These are phyloP conservation scores for Solidago caesia DNA, from an alignment of 129 eudicot genomes.

Conservation along the genomic window DNA sequence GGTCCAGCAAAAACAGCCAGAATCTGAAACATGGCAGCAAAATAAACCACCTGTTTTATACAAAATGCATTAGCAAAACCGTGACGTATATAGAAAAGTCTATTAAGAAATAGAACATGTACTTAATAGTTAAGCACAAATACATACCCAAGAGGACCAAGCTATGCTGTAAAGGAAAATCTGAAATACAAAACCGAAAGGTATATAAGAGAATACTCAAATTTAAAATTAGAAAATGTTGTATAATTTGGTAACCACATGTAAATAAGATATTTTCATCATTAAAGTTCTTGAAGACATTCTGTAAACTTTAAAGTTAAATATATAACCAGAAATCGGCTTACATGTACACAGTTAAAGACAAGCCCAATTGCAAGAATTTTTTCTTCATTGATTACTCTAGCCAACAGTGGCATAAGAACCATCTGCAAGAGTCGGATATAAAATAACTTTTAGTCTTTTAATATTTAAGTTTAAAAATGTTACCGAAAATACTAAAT, in stretches of 20 bases:
- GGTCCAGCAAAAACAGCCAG: slow-evolving; percentile 70
- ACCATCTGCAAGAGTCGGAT: slow-evolving; percentile 49
- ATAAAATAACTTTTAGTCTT: background rate
- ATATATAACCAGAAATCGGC: background rate
- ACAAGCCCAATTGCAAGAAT: no score
- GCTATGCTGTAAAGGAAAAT: slow-evolving; percentile 83
- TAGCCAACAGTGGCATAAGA: no score
- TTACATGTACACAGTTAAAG: slow-evolving; percentile 70
- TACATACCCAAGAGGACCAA: slow-evolving; percentile 87
- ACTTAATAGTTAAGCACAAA: slow-evolving; percentile 8
- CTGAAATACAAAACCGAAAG: slow-evolving; percentile 43
- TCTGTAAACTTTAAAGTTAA: background rate
- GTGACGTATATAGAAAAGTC: background rate
- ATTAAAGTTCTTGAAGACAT: background rate
- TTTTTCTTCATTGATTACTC: no score
- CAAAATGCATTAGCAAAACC: slow-evolving; percentile 23
- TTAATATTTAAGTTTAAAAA: background rate
- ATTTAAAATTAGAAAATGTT: background rate
- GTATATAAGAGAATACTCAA: slow-evolving; percentile 7
- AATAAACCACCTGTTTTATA: slow-evolving; percentile 64
- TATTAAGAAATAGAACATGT: slow-evolving; percentile 5
- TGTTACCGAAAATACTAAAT: background rate
- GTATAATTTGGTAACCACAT: background rate
- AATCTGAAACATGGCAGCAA: slow-evolving; percentile 58
- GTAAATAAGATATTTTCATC: background rate